Conservation (phyloP, 495 filamentous ascomycete genomes). For the Talaromyces thailandensis region DNA sequence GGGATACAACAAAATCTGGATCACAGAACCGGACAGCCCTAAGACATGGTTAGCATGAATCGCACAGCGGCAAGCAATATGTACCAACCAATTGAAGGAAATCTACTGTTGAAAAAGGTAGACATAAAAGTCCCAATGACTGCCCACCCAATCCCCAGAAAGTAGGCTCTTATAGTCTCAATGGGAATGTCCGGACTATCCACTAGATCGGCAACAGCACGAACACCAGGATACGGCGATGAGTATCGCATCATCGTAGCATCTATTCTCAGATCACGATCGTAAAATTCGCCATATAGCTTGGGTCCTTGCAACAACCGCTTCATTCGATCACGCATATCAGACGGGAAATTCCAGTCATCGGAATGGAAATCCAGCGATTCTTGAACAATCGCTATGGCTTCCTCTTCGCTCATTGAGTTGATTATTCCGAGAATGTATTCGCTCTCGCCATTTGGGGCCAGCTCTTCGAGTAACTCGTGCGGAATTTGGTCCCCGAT, state of each 20-base stretch:
- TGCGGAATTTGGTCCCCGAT: neutral
- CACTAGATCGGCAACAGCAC: conserved; percentile 27
- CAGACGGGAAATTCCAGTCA: neutral
- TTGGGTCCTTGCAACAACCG: neutral
- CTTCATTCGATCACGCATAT: conserved; percentile 1
- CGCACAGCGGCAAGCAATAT: neutral
- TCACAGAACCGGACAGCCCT: conserved; percentile 1
- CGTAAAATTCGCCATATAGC: neutral
- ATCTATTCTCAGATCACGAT: conserved; percentile 7
- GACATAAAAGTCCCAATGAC: conserved; percentile 26
- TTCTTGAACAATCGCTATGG: neutral
- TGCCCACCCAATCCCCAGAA: conserved; percentile 40
- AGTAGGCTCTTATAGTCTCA: conserved; percentile 57
- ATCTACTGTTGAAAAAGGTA: conserved; percentile 31
- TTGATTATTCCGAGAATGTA: neutral
- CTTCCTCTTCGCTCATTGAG: neutral
- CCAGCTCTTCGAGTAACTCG: neutral
- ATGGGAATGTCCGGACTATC: conserved; percentile 50
- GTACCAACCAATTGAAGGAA: neutral
- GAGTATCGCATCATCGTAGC: conserved; percentile 24
- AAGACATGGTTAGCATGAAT: neutral
- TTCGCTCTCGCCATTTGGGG: neutral
- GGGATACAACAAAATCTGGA: neutral
- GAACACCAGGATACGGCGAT: conserved; percentile 39
- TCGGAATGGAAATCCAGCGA: neutral